Conservation (phyloP, 768 basidiomycete genomes). For the Clathrus columnatus region DNA sequence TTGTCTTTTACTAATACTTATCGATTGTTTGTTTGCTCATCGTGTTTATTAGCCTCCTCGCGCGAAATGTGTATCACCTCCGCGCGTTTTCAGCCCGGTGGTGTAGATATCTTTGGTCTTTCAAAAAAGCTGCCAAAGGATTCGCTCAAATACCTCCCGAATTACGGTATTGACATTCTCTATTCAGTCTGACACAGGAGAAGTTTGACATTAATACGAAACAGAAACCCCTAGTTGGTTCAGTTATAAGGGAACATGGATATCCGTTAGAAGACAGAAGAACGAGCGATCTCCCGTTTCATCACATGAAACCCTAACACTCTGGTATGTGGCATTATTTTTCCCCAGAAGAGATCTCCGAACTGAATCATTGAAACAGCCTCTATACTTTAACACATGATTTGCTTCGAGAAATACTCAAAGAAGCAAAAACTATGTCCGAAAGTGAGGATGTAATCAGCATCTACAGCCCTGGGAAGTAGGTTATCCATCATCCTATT, state of each 20-base stretch:
- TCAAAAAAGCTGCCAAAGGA: too few species aligned
- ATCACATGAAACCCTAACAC: background rate
- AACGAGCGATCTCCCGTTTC: background rate
- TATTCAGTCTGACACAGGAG: background rate
- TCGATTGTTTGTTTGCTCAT: background rate
- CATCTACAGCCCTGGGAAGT: conserved; percentile 44
- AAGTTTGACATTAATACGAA: background rate
- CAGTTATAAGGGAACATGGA: conserved; percentile 5
- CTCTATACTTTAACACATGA: conserved; percentile 40
- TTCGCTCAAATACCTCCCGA: too few species aligned
- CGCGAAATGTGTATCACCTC: too few species aligned
- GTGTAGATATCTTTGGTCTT: too few species aligned
- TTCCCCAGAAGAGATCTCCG: background rate
- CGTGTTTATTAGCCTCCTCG: background rate
- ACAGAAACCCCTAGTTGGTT: conserved; percentile 7
- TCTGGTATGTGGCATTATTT: background rate
- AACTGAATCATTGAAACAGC: conserved; percentile 22
- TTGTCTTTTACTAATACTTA: background rate
- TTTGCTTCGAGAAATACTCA: conserved; percentile 42
- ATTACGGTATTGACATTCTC: background rate
- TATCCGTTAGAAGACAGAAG: background rate
- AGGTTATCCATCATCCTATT: conserved; percentile 9
- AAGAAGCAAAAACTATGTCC: conserved; percentile 38
- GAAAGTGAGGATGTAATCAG: conserved; percentile 41
- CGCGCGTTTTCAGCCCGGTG: too few species aligned